Base-by-base conservation (phyloP, 257 asterid genomes). In the Solanum rostratum region DNA sequence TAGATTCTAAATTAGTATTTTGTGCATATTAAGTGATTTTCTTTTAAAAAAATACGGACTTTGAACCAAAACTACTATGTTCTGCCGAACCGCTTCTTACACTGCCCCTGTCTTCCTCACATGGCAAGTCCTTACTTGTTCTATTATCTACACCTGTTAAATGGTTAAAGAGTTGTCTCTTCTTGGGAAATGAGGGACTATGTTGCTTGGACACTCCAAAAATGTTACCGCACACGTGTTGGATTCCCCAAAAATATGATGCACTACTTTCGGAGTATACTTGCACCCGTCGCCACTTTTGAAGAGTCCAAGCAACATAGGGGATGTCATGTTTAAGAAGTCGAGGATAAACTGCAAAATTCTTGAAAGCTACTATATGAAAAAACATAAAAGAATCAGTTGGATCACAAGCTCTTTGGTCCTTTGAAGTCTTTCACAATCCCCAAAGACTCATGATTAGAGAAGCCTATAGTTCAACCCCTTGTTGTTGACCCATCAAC, bases 401-500 rank as follows among this genome's bases (percentile, higher is more conserved):
- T 65, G 63, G 82, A 59, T 84, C 74, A 88, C 84, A 79, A 76
- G 70, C 22, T 81, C 49, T 50, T 81, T 87, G 86, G 76, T 53
- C 27, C 55, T 79, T 85, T 71, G 30, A 80, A 65, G 52, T 63
- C 53, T 87, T 63, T 6, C 87, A 18, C 87, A 69, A 87, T 13
- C 81, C 87, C 84, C 86, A 82, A 89, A 88, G 87, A 80, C 62
- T 84, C 87, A 87, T 87, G 86, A 88, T 86, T 80, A 86, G 85
- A 86, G 84, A 85, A 87, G 65, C 63, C 83, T 60, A 68, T 87
- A 85, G 83, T 82, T 87, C 86, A 85, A 45, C 53, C 85, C 88
- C 86, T 81, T 86, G 82, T 71, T 89, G 88, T 87, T 88, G 91
- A 89, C 90, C 88, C 45, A 87, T 91, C 88, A 90, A 84, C 88